phyloP scores from a whole-genome alignment of 1,284 basidiomycete genomes.

The Boletus sp. region DNA sequence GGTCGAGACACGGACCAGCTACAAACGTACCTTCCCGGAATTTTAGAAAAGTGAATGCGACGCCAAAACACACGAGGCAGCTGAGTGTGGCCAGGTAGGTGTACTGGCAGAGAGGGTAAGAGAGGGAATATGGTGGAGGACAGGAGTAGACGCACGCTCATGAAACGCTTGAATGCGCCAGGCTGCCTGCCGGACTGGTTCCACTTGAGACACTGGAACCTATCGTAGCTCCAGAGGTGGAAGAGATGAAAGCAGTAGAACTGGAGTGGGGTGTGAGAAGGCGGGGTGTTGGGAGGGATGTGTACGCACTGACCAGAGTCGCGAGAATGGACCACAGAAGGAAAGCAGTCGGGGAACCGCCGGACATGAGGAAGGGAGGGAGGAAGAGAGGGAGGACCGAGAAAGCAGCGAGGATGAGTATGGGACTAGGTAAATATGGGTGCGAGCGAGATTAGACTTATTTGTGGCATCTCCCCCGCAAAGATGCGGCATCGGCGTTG shows the following conservation, averaged over 20 bases:
- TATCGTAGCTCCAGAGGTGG: slow-evolving; percentile 73
- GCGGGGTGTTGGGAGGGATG: neutral
- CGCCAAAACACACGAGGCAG: slow-evolving; percentile 56
- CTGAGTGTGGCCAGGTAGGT: slow-evolving; percentile 66
- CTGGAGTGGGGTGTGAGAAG: slow-evolving; percentile 33
- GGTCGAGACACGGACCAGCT: neutral
- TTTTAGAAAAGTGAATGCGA: slow-evolving; percentile 58
- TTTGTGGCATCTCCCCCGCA: slow-evolving; percentile 25
- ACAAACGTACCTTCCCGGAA: slow-evolving; percentile 57
- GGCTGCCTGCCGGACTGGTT: slow-evolving; percentile 60
- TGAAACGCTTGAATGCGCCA: slow-evolving; percentile 74
- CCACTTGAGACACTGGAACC: slow-evolving; percentile 69
- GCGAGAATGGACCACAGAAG: slow-evolving; percentile 68
- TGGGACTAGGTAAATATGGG: neutral
- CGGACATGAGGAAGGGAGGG: slow-evolving; percentile 47
- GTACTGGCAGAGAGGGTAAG: slow-evolving; percentile 45
- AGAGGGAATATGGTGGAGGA: neutral
- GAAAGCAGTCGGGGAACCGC: slow-evolving; percentile 63
- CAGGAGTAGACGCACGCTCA: slow-evolving; percentile 56
- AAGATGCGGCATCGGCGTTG: slow-evolving; percentile 11
- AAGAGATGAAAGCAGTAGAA: slow-evolving; percentile 61
- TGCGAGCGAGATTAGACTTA: slow-evolving; percentile 7
- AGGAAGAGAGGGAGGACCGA: neutral
- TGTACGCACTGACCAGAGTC: slow-evolving; percentile 45
- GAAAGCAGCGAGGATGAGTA: neutral